Evolutionary conservation across 2,329 filamentous ascomycete species (phyloP), one percentile per base, ranked within the genome.

Genomic region (Fusarium verrucosum): DNA sequence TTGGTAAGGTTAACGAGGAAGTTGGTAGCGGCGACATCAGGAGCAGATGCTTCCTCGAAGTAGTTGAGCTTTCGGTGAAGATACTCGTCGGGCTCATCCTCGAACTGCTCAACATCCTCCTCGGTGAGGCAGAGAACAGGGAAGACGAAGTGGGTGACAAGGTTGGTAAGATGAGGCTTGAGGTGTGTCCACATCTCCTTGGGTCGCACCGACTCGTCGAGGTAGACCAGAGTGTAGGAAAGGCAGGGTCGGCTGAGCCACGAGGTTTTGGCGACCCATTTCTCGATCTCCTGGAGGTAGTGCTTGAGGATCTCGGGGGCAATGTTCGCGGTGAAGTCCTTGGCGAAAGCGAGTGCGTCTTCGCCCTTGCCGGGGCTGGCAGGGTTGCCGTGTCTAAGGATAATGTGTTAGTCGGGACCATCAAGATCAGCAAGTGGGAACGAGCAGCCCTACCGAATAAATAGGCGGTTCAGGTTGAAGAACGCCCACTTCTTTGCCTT

Each of bases 401-500:
- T 23, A 40, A 17, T 2, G 23, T 26, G 46, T 66, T 40, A 67
- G 58, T 50, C 23, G 4, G 22, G 20, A 8, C 36, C 25, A 23
- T 17, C 22, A 17, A 46, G 4, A 13, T 23, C 11, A 46, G 13
- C 13, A 56, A 41, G 33, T 44, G 17, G 22, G 20, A 28, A 20
- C 20, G 20, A 28, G 23, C 20, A 38, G 16, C 63, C 84, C 62
- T 80, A 94, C 91, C 92, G 87, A 70, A 98, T 94, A 74, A 95
- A 99, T 17, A 99, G 86, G 63, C 95, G 87, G 81, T 99, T 99
- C 70, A 99, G 80, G 78, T 98, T 98, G 73, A 95, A 96, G 78
- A 97, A 99, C 14, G 94, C 91, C 95, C 95, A 98, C 80, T 99
- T 99, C 88, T 98, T 98, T 65, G 94, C 92, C 83, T 98, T 99